Percentiles rank a stretch among this genome's conserved stretches.
phyloP scores from a whole-genome alignment of 805 yeast genomes.

The Scheffersomyces ergatensis region DNA sequence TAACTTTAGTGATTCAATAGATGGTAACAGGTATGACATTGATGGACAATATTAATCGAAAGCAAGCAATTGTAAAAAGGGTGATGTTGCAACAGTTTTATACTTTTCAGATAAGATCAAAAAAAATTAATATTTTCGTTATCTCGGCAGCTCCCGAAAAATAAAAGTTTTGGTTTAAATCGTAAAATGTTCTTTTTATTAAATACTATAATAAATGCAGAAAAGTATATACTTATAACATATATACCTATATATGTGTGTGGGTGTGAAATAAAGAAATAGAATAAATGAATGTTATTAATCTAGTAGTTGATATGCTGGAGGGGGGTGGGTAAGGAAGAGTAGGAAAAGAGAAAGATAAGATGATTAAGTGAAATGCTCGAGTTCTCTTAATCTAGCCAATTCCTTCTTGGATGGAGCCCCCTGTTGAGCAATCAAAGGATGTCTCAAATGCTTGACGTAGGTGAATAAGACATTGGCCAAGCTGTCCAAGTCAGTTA shows the following conservation, averaged over 20 bases:
- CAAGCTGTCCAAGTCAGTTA: constrained; percentile 41
- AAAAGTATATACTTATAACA: background rate
- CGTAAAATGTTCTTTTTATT: background rate
- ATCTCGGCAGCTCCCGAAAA: background rate
- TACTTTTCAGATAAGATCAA: no score
- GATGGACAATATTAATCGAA: no score
- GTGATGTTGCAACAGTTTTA: no score
- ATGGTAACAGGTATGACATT: constrained; percentile 21
- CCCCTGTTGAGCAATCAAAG: constrained; percentile 46
- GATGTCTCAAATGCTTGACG: constrained; percentile 50
- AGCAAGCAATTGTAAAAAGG: no score
- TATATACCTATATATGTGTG: no score
- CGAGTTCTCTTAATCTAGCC: constrained; percentile 42
- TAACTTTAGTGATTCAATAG: constrained; percentile 14
- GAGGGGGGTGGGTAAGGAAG: no score
- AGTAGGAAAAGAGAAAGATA: no score
- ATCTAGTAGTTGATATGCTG: background rate
- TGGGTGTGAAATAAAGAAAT: no score
- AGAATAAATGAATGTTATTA: background rate
- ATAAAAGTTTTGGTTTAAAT: background rate
- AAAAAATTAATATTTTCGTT: no score
- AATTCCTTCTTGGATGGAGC: constrained; percentile 39
- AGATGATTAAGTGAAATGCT: constrained; percentile 41
- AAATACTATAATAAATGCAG: background rate
- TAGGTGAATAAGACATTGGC: constrained; percentile 45